Evolutionary conservation across 164 flowering plant genomes (phyloP).

Genomic region (Kingdonia uniflora): DNA sequence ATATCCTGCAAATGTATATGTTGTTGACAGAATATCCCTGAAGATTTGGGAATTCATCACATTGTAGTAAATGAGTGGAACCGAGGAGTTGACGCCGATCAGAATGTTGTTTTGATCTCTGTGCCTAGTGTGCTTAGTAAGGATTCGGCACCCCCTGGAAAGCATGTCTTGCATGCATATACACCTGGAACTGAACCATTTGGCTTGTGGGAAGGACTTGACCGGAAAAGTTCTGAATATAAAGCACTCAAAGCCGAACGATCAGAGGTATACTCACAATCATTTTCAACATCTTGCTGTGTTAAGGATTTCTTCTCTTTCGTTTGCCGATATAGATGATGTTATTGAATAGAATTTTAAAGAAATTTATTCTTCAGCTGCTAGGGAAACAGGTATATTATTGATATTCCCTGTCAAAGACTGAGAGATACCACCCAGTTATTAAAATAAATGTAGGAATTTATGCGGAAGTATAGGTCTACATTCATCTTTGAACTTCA

Average conservation of each 20-base stretch:
- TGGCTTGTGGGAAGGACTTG: slow-evolving; percentile 84
- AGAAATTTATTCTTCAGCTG: too few species aligned
- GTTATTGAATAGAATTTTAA: too few species aligned
- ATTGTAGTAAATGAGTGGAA: slow-evolving; percentile 93
- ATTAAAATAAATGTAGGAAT: too few species aligned
- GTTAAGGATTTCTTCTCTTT: too few species aligned
- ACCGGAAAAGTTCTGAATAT: slow-evolving; percentile 67
- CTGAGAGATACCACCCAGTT: too few species aligned
- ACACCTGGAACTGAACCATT: slow-evolving; percentile 93
- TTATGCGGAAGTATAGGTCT: too few species aligned
- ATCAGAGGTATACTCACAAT: slow-evolving; percentile 86
- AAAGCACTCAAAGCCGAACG: slow-evolving; percentile 67
- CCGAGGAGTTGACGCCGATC: slow-evolving; percentile 94
- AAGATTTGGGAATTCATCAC: slow-evolving; percentile 89
- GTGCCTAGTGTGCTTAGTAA: slow-evolving; percentile 75
- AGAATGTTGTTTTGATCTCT: slow-evolving; percentile 89
- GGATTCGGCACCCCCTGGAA: slow-evolving; percentile 81
- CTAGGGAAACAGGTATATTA: too few species aligned
- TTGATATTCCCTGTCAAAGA: too few species aligned
- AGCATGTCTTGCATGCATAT: slow-evolving; percentile 86
- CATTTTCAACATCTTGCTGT: too few species aligned
- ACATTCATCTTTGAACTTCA: too few species aligned
- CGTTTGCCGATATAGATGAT: too few species aligned
- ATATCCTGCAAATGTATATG: background rate
- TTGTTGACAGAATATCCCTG: slow-evolving; percentile 43